A percentile compares a stretch with the other conserved stretches of the same genome.
Evolutionary conservation across 805 yeast genomes (phyloP).

Genomic region (Zygotorulaspora florentina): DNA sequence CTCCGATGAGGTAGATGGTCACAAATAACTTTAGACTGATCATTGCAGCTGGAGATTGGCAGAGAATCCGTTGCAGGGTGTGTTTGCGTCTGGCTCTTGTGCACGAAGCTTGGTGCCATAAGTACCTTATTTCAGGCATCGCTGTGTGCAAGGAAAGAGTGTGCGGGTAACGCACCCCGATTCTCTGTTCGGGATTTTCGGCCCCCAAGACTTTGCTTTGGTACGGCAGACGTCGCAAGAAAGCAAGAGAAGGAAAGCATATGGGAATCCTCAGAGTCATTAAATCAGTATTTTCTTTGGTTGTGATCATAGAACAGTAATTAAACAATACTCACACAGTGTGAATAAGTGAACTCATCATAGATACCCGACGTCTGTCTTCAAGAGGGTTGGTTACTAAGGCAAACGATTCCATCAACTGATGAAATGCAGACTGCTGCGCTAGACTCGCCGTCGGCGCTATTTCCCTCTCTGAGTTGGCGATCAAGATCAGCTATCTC

Average conservation of each 20-base stretch:
- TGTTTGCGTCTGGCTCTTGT: too few species aligned
- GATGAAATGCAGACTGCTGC: not conserved
- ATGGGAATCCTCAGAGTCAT: conserved; percentile 34
- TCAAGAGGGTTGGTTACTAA: not conserved
- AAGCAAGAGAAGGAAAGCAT: not conserved
- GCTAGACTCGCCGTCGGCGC: too few species aligned
- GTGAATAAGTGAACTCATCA: conserved; percentile 32
- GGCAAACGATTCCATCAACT: not conserved
- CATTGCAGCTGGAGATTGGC: conserved; percentile 13
- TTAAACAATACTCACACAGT: conserved; percentile 37
- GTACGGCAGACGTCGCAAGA: not conserved
- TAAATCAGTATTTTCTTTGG: conserved; percentile 37
- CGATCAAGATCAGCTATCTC: conserved; percentile 34
- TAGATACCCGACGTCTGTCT: conserved; percentile 1
- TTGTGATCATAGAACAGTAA: conserved; percentile 34
- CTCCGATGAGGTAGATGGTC: conserved; percentile 65
- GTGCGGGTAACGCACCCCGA: too few species aligned
- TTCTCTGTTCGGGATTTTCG: too few species aligned
- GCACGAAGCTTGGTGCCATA: too few species aligned
- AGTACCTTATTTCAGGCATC: too few species aligned
- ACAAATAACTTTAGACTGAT: conserved; percentile 35
- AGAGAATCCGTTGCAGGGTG: not conserved
- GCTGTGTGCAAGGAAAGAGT: too few species aligned
- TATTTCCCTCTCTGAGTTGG: not conserved
- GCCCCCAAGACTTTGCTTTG: not conserved